Base-by-base conservation (phyloP, 2,329 filamentous ascomycete species). In the Colletotrichum acutatum region DNA sequence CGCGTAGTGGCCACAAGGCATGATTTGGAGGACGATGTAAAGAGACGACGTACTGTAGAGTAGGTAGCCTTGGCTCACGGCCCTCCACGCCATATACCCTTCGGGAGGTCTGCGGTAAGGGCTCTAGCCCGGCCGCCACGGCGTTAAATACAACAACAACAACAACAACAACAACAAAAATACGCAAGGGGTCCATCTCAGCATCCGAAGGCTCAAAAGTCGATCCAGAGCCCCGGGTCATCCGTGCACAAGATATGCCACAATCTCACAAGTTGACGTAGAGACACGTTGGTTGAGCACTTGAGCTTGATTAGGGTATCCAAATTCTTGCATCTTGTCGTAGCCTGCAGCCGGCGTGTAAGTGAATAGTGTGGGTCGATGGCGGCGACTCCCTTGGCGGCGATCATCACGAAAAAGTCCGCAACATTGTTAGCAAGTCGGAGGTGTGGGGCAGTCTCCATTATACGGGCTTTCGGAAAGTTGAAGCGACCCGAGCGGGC, bases 111-210 rank as follows among this genome's bases (percentile, higher is more conserved):
- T n/a, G n/a, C n/a, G n/a, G n/a, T n/a, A n/a, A n/a, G n/a, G n/a
- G n/a, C n/a, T n/a, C n/a, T n/a, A n/a, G n/a, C n/a, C n/a, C n/a
- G n/a, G n/a, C n/a, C n/a, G n/a, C n/a, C n/a, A n/a, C n/a, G n/a
- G n/a, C n/a, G n/a, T n/a, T n/a, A n/a, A n/a, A n/a, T n/a, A n/a
- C n/a, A n/a, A n/a, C n/a, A n/a, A n/a, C n/a, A n/a, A n/a, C n/a
- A n/a, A n/a, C n/a, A n/a, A n/a, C n/a, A n/a, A n/a, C n/a, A n/a
- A n/a, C n/a, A n/a, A n/a, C n/a, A n/a, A n/a, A n/a, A 64, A 54
- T 37, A 70, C 59, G 60, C 28, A 69, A 69, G 70, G 66, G 66
- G 66, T 70, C 70, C 66, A 72, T 72, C 66, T 72, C 53, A 68
- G 42, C 59, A 70, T 54, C 66, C 70, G 70, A 61, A 24, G 59